These are phyloP conservation scores for Davidsoniella neocaledoniae DNA, from an alignment of 2,329 filamentous ascomycete genomes.

Conservation along the genomic window DNA sequence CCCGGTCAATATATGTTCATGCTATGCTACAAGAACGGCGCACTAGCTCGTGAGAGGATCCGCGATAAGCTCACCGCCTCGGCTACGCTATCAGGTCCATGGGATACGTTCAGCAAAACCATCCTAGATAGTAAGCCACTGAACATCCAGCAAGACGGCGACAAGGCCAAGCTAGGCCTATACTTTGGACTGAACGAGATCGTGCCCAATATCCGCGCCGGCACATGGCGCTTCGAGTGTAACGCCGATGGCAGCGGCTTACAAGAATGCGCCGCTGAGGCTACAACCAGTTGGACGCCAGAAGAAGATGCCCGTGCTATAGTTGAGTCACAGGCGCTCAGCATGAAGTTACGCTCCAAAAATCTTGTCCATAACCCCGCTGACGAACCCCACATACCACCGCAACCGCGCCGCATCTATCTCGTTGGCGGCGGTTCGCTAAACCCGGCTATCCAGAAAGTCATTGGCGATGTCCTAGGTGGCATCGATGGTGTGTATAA, in stretches of 20 bases:
- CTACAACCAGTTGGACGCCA: conserved; percentile 29
- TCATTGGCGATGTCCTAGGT: conserved; percentile 77
- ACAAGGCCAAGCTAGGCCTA: conserved; percentile 69
- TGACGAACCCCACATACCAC: conserved; percentile 35
- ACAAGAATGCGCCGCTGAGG: conserved; percentile 17
- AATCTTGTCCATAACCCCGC: conserved; percentile 48
- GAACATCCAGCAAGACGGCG: conserved; percentile 34
- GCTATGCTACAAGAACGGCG: conserved; percentile 98
- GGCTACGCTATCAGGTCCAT: conserved; percentile 34
- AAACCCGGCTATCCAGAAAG: conserved; percentile 74
- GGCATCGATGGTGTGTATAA: conserved; percentile 80
- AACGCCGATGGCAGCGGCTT: conserved; percentile 37
- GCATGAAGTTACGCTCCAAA: conserved; percentile 69
- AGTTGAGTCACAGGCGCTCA: conserved; percentile 87
- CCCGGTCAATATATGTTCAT: conserved; percentile 96
- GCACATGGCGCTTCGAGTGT: conserved; percentile 69
- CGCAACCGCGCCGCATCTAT: conserved; percentile 80
- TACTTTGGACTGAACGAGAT: conserved; percentile 94
- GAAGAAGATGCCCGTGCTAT: conserved; percentile 68
- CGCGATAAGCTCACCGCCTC: conserved; percentile 51
- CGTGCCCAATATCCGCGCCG: conserved; percentile 73
- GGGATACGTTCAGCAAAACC: conserved; percentile 65
- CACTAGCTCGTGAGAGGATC: conserved; percentile 76
- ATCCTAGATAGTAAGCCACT: conserved; percentile 54
- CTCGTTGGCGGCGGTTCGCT: conserved; percentile 83